Conservation (phyloP, 2,329 filamentous ascomycete species). For the Orbilia ellipsospora region DNA sequence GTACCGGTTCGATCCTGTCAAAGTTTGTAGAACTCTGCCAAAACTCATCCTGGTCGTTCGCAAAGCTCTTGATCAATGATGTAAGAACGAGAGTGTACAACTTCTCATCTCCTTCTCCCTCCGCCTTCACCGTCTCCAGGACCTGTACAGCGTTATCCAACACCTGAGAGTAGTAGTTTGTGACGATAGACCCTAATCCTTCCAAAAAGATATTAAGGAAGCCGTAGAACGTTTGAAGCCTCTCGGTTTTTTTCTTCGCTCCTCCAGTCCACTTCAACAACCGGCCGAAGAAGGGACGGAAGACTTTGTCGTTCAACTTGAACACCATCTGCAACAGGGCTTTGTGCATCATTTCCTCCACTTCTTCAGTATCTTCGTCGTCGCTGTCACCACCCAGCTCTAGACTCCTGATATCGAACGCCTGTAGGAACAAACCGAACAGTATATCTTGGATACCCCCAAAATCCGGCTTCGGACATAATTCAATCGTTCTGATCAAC, state of each 20-base stretch:
- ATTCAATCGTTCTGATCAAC: conserved; percentile 77
- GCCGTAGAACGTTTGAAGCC: conserved; percentile 74
- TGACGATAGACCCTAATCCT: conserved; percentile 91
- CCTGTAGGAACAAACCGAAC: conserved; percentile 72
- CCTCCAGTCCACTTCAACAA: conserved; percentile 80
- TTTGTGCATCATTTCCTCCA: conserved; percentile 75
- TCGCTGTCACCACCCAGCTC: conserved; percentile 63
- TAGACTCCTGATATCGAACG: conserved; percentile 74
- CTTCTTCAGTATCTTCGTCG: conserved; percentile 67
- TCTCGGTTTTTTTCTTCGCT: conserved; percentile 68
- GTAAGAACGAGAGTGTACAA: conserved; percentile 77
- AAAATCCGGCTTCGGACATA: conserved; percentile 80
- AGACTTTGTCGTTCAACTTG: conserved; percentile 93
- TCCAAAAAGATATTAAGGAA: conserved; percentile 85
- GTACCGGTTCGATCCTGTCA: conserved; percentile 73
- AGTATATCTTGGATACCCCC: conserved; percentile 77
- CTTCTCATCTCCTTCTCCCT: conserved; percentile 64
- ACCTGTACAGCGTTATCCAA: conserved; percentile 74
- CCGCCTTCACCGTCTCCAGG: conserved; percentile 59
- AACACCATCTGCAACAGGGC: conserved; percentile 89
- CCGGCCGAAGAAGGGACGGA: conserved; percentile 88
- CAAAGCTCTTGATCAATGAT: conserved; percentile 79
- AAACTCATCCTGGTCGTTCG: conserved; percentile 92
- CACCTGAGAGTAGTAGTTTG: conserved; percentile 86
- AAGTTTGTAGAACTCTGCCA: conserved; percentile 95